phyloP scores from a whole-genome alignment of 768 basidiomycete genomes.

The Rhodosporidiobolus odoratus region DNA sequence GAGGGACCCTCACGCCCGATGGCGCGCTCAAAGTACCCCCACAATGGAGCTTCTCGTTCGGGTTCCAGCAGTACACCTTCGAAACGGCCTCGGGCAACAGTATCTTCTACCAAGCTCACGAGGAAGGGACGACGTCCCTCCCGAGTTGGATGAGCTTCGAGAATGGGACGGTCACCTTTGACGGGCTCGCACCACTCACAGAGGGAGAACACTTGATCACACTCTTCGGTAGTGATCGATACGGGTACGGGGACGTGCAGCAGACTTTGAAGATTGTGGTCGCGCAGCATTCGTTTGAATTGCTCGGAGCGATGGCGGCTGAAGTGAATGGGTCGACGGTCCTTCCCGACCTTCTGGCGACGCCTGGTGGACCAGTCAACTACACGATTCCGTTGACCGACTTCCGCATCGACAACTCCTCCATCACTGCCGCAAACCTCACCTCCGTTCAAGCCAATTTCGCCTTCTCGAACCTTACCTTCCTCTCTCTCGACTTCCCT shows the following conservation, averaged over 20 bases:
- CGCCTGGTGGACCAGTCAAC: conserved; percentile 56
- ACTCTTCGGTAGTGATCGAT: conserved; percentile 65
- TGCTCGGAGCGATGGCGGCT: conserved; percentile 42
- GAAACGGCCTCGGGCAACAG: conserved; percentile 47
- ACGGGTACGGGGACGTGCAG: conserved; percentile 61
- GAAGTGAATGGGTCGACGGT: background rate
- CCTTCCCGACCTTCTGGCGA: conserved; percentile 66
- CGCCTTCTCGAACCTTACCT: conserved; percentile 53
- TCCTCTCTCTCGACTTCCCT: conserved; percentile 56
- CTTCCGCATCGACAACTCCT: conserved; percentile 58
- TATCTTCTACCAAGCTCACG: conserved; percentile 62
- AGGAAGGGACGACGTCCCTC: conserved; percentile 62
- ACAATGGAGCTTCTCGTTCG: conserved; percentile 84
- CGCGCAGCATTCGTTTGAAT: conserved; percentile 63
- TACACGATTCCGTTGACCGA: conserved; percentile 49
- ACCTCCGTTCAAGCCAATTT: conserved; percentile 58
- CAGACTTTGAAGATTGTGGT: conserved; percentile 63
- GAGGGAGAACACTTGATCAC: conserved; percentile 52
- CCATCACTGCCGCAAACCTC: conserved; percentile 60
- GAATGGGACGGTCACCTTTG: conserved; percentile 62
- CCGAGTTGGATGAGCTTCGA: conserved; percentile 75
- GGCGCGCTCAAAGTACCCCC: conserved; percentile 64
- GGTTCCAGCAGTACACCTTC: conserved; percentile 66
- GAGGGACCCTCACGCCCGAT: conserved; percentile 40
- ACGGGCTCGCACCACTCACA: conserved; percentile 64